phyloP scores from a whole-genome alignment of 495 filamentous ascomycete genomes.

The Penicillium riverlandense region DNA sequence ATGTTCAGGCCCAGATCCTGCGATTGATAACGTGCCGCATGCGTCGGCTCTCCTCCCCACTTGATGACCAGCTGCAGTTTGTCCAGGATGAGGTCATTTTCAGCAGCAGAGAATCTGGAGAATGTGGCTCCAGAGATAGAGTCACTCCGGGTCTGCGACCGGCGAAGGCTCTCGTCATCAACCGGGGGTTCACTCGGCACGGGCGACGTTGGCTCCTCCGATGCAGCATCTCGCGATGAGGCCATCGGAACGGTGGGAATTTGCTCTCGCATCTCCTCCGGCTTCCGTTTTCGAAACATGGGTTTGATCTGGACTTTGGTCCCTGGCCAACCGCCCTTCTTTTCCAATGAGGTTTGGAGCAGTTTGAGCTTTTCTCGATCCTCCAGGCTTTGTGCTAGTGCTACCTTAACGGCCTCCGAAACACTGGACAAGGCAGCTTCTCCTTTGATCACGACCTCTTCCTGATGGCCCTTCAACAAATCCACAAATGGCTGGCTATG shows the following conservation, averaged over 20 bases:
- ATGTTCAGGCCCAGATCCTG: constrained; percentile 92
- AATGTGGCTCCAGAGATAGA: constrained; percentile 81
- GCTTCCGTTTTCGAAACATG: constrained; percentile 82
- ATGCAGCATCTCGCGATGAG: constrained; percentile 2
- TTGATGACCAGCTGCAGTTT: constrained; percentile 98
- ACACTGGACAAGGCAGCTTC: constrained; percentile 88
- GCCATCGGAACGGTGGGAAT: constrained; percentile 3
- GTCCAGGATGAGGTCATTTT: constrained; percentile 83
- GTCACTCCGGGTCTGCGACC: constrained; percentile 59
- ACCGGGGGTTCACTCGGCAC: constrained; percentile 6
- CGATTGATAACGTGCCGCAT: constrained; percentile 91
- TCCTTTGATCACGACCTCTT: constrained; percentile 91
- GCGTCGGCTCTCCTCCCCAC: constrained; percentile 97
- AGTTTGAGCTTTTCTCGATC: constrained; percentile 79
- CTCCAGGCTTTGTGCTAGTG: constrained; percentile 69
- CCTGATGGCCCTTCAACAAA: constrained; percentile 85
- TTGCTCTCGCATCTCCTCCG: constrained; percentile 42
- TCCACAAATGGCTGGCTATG: constrained; percentile 95
- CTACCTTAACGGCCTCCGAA: constrained; percentile 70
- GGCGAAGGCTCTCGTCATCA: constrained; percentile 20
- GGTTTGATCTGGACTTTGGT: constrained; percentile 99
- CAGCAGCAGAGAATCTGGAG: constrained; percentile 81
- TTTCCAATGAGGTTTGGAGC: constrained; percentile 76
- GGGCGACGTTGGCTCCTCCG: constrained; percentile 18
- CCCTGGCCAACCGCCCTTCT: constrained; percentile 87